Conservation (phyloP, 768 basidiomycete species). For the Leccinellum rugosiceps region DNA sequence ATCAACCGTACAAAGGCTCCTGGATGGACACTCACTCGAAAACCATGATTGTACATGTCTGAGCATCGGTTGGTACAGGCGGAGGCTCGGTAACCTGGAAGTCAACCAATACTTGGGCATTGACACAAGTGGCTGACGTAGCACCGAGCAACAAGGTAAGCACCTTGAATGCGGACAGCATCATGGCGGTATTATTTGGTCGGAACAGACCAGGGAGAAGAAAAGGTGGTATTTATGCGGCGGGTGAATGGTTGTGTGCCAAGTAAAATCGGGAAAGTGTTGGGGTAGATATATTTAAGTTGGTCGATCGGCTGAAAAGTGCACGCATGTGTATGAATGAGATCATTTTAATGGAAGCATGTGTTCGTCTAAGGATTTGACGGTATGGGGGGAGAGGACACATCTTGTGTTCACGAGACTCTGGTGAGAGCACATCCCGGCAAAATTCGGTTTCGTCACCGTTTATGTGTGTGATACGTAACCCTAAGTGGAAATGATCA, state of each 20-base stretch:
- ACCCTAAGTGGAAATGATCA: not conserved
- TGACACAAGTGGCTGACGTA: constrained; percentile 7
- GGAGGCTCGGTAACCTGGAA: constrained; percentile 78
- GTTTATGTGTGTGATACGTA: not conserved
- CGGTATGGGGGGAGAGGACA: not conserved
- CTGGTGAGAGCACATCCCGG: not conserved
- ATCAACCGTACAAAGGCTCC: not conserved
- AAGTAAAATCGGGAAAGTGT: not conserved
- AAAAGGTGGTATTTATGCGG: constrained; percentile 7
- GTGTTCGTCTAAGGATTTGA: not conserved
- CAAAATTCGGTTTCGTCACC: not conserved
- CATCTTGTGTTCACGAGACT: not conserved
- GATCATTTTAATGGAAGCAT: not conserved
- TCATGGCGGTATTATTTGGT: constrained; percentile 6
- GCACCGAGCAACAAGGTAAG: constrained; percentile 13
- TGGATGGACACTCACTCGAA: constrained; percentile 46
- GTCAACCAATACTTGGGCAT: constrained; percentile 39
- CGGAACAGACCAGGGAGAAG: not conserved
- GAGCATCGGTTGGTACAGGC: constrained; percentile 55
- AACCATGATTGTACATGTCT: constrained; percentile 63
- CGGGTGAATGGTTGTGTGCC: not conserved
- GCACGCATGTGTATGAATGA: not conserved
- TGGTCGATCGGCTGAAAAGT: not conserved
- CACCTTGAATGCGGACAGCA: constrained; percentile 19
- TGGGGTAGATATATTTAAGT: constrained; percentile 2